Conservation (phyloP, 2,329 filamentous ascomycete species). For the Coccinonectria pachysandricola region DNA sequence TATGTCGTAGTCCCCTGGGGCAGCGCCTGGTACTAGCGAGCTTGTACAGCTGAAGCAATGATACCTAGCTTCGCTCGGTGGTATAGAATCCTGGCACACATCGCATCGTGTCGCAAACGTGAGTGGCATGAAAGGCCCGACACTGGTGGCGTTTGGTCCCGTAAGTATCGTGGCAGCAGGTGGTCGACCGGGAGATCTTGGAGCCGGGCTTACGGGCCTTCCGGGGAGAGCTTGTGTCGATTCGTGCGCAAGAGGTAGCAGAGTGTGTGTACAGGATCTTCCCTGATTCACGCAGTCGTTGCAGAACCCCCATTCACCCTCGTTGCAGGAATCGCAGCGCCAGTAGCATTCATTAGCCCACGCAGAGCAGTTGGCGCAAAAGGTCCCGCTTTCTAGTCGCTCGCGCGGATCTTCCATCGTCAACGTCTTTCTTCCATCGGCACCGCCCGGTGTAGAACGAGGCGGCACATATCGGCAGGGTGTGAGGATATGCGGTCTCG, state of each 20-base stretch:
- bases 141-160: slow-evolving; percentile 33
- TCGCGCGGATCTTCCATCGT: slow-evolving; percentile 58
- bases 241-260: slow-evolving; percentile 65
- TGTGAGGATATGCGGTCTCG: slow-evolving; percentile 47
- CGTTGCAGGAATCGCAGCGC: slow-evolving; percentile 79
- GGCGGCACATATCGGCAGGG: slow-evolving; percentile 47
- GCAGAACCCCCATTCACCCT: slow-evolving; percentile 93
- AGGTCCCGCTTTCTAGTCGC: slow-evolving; percentile 67
- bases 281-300: slow-evolving; percentile 78
- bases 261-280: slow-evolving; percentile 67
- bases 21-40: slow-evolving; percentile 32
- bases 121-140: slow-evolving; percentile 54
- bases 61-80: slow-evolving; percentile 57
- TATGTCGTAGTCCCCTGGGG: slow-evolving; percentile 73
- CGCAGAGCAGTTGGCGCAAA: slow-evolving; percentile 66
- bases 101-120: slow-evolving; percentile 70
- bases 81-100: slow-evolving; percentile 63
- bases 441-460: slow-evolving; percentile 37
- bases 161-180: slow-evolving; percentile 38
- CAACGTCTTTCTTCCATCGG: slow-evolving; percentile 45
- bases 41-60: slow-evolving; percentile 71
- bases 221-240: slow-evolving; percentile 22
- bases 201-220: slow-evolving; percentile 31
- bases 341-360: slow-evolving; percentile 80
- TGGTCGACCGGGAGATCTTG: slow-evolving; percentile 34